Evolutionary conservation across 352 stramenopile species (phyloP), one percentile per base, ranked within the genome.

Genomic region (Pythium periplocum): DNA sequence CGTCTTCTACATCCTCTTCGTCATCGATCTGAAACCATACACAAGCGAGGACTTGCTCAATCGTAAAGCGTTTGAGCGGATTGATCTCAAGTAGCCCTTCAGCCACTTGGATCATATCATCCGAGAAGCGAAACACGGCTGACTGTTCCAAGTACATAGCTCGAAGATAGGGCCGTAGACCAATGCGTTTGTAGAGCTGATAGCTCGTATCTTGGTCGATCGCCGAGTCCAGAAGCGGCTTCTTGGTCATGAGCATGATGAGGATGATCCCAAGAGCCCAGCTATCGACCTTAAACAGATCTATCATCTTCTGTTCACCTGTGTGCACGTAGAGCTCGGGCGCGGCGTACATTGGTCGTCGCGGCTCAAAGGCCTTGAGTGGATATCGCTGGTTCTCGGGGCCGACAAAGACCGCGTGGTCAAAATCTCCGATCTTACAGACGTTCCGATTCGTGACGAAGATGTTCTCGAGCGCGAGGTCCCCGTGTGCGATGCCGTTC

Each of bases 1-100:
- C 49, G n/a, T 55, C 30, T 7, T 17, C 39, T 11, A 39, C 41
- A 2, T 6, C 4, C 38, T 12, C 40, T 48, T 26, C 17, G 17
- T 26, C 3, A 26, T 26, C 17, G 17, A 26, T 26, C 17, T 26
- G 17, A 26, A 26, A 26, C 17, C 17, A 26, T 26, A 26, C 17
- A 26, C 17, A 26, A 26, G 17, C 17, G 17, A 26, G 17, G 17
- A 26, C 17, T 26, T 26, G 17, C 17, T 26, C 17, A 26, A 91
- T 80, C 1, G 75, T 87, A 1, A 96, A 69, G 4, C 93, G 73
- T 39, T 90, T 73, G 5, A 61, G 68, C 0, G 93, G 89, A 61
- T 97, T 81, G 6, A 95, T 65, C 30, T 87, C 74, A 4, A 97
- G 66, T 40, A 97, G 67, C 1, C 86, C 82, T 45, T 96, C 85